Evolutionary conservation across 257 asterid species (phyloP).

Genomic region (Primulina eburnea): DNA sequence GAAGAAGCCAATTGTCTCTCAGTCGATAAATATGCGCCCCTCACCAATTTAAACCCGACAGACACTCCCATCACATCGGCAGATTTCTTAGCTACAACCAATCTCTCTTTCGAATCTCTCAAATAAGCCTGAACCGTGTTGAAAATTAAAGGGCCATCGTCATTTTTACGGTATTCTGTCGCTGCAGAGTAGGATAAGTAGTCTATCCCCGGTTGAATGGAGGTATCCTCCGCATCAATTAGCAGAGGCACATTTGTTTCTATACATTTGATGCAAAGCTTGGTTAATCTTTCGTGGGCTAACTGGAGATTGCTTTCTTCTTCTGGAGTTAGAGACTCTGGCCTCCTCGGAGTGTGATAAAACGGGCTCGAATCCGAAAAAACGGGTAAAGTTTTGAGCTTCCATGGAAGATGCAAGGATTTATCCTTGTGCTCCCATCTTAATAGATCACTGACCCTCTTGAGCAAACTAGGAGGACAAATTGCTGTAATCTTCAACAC

Average conservation of each 20-base stretch:
- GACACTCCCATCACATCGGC: conserved; percentile 59
- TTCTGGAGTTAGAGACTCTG: conserved; percentile 43
- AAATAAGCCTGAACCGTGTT: conserved; percentile 80
- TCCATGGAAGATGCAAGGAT: conserved; percentile 77
- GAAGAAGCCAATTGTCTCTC: conserved; percentile 46
- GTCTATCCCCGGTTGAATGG: conserved; percentile 78
- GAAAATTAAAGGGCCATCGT: conserved; percentile 51
- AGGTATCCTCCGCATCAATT: conserved; percentile 84
- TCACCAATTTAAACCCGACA: conserved; percentile 69
- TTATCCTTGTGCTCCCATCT: conserved; percentile 62
- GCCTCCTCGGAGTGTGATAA: conserved; percentile 56
- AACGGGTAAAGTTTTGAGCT: conserved; percentile 49
- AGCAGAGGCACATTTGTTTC: conserved; percentile 50
- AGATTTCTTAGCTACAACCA: conserved; percentile 46
- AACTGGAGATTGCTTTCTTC: conserved; percentile 57
- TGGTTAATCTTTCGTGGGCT: conserved; percentile 42
- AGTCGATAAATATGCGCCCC: conserved; percentile 76
- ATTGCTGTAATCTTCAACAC: conserved; percentile 87
- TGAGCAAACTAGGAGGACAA: conserved; percentile 52
- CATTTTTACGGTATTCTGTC: conserved; percentile 27
- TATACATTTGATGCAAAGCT: conserved; percentile 43
- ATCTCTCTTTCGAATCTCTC: conserved; percentile 57
- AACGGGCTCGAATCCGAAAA: conserved; percentile 66
- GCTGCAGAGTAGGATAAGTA: conserved; percentile 69
- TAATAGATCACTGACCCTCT: conserved; percentile 71